phyloP scores from a whole-genome alignment of 2,329 filamentous ascomycete genomes.

The Ophidiomyces ophidiicola region DNA sequence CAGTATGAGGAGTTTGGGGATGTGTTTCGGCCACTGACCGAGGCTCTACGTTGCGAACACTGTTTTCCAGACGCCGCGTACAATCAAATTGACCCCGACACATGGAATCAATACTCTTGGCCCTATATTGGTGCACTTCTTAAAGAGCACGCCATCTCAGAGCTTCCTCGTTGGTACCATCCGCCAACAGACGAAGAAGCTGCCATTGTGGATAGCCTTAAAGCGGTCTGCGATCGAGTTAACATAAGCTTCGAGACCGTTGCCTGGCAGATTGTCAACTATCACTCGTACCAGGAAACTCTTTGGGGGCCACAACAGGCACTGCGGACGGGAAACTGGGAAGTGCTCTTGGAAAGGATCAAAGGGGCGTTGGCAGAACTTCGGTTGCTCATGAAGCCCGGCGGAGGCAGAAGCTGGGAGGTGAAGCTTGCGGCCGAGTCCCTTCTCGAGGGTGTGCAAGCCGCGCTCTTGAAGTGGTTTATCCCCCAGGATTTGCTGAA shows the following conservation, averaged over 20 bases:
- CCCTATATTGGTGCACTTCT: slow-evolving; percentile 1
- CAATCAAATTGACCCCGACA: slow-evolving; percentile 8
- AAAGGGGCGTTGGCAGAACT: neutral
- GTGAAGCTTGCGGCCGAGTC: neutral
- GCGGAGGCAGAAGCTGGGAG: neutral
- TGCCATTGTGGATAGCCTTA: slow-evolving; percentile 2
- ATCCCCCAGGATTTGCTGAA: neutral
- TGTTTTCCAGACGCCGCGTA: slow-evolving; percentile 6
- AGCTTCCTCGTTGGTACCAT: neutral
- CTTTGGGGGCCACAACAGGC: slow-evolving; percentile 8
- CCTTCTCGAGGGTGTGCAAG: neutral
- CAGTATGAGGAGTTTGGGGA: slow-evolving; percentile 10
- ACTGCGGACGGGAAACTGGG: slow-evolving; percentile 8
- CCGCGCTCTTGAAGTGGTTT: slow-evolving; percentile 4
- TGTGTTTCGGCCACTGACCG: slow-evolving; percentile 8
- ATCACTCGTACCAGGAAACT: slow-evolving; percentile 4
- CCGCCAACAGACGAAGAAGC: neutral
- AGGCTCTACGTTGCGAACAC: slow-evolving; percentile 7
- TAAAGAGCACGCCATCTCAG: neutral
- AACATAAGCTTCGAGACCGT: slow-evolving; percentile 3
- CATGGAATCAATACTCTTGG: slow-evolving; percentile 7
- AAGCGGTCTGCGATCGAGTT: neutral
- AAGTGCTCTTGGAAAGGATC: neutral
- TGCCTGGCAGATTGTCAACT: slow-evolving; percentile 12
- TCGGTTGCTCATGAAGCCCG: neutral